phyloP scores from a whole-genome alignment of 331 rosid species.

The Stylosanthes scabra region DNA sequence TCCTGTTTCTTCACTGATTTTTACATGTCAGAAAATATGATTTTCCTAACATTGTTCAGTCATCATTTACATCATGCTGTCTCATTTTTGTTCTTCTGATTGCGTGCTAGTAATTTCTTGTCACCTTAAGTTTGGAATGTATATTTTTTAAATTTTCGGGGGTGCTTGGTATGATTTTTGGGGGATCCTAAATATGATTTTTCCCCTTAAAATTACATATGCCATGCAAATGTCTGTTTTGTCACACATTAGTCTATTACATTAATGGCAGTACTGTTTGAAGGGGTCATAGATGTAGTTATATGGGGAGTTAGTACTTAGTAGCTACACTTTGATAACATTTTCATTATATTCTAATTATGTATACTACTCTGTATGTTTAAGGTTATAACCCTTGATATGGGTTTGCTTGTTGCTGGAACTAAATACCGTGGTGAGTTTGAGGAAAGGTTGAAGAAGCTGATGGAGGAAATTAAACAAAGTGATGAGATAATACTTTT shows the following conservation, averaged over 20 bases:
- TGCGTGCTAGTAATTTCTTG: neutral
- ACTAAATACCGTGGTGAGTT: slow-evolving; percentile 98
- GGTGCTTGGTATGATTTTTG: slow-evolving; percentile 7
- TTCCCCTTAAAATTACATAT: slow-evolving; percentile 16
- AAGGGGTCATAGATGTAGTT: neutral
- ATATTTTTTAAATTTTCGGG: neutral
- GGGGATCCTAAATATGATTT: slow-evolving; percentile 5
- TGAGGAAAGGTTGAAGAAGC: slow-evolving; percentile 93
- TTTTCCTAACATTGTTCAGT: slow-evolving; percentile 24
- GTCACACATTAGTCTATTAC: slow-evolving; percentile 1
- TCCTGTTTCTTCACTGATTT: neutral
- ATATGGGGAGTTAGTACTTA: neutral
- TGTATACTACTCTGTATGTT: slow-evolving; percentile 33
- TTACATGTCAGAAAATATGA: neutral
- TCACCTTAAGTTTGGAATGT: slow-evolving; percentile 1
- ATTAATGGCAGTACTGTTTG: slow-evolving; percentile 29
- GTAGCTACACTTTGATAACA: slow-evolving; percentile 3
- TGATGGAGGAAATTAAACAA: slow-evolving; percentile 95
- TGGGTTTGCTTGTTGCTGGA: slow-evolving; percentile 98
- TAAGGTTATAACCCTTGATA: slow-evolving; percentile 92
- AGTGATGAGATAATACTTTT: slow-evolving; percentile 89
- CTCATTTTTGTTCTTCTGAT: slow-evolving; percentile 26
- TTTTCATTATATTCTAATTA: slow-evolving; percentile 28
- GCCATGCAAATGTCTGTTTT: slow-evolving; percentile 26
- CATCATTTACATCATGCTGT: neutral